Percentiles rank a stretch among this genome's conserved stretches.
phyloP scores from a whole-genome alignment of 192 early-diverging fungal species.

The Ambispora gerdemannii region DNA sequence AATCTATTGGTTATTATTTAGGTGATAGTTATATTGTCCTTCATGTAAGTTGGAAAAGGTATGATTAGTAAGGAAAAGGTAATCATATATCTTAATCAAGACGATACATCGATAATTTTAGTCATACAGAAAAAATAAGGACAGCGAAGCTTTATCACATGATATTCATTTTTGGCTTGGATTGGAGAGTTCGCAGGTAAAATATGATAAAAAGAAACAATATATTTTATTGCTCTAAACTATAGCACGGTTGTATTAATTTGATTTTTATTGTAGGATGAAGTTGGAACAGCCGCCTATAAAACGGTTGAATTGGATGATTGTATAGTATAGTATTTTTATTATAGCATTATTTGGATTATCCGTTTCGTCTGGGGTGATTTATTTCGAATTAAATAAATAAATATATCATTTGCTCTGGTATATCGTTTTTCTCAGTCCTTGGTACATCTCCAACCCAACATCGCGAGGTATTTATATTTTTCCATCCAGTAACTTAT shows the following conservation, averaged over 20 bases:
- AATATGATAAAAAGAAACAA: conserved; percentile 9
- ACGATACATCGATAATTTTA: background rate
- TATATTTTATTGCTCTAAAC: no score
- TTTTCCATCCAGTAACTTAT: background rate
- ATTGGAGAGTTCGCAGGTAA: conserved; percentile 63
- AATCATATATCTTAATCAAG: background rate
- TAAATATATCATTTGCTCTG: no score
- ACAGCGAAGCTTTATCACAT: conserved; percentile 61
- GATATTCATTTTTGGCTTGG: conserved; percentile 88
- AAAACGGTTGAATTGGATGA: conserved; percentile 78
- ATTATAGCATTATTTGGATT: no score
- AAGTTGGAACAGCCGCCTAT: conserved; percentile 82
- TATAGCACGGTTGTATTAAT: background rate
- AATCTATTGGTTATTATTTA: no score
- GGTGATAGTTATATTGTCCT: conserved; percentile 78
- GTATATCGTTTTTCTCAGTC: no score
- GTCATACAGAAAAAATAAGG: conserved; percentile 45
- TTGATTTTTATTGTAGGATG: conserved; percentile 43
- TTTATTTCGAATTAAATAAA: no score
- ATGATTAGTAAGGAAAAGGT: no score
- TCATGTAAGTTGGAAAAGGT: conserved; percentile 52
- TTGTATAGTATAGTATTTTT: conserved; percentile 45
- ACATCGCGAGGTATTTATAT: conserved; percentile 61
- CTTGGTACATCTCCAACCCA: conserved; percentile 65
- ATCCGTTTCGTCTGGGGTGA: no score